Conservation (phyloP, 768 basidiomycete genomes). For the Dentipellis fragilis region DNA sequence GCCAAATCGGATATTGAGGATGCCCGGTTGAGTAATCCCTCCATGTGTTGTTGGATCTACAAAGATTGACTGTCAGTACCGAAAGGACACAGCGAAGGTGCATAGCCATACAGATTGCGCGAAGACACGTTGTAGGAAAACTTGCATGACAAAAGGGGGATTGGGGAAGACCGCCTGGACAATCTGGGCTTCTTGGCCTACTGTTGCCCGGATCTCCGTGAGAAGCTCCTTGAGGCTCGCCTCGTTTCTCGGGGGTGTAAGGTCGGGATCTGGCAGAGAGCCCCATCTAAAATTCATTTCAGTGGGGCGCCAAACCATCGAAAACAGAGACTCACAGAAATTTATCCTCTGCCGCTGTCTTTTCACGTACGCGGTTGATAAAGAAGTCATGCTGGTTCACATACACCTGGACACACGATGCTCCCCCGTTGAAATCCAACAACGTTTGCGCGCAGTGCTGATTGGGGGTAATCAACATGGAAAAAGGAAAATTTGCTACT, state of each 20-base stretch:
- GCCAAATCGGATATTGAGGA: constrained; percentile 75
- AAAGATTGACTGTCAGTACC: neutral
- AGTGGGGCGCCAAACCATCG: neutral
- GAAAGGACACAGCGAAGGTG: neutral
- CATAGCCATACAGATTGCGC: constrained; percentile 75
- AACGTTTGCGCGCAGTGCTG: constrained; percentile 97
- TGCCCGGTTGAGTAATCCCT: constrained; percentile 73
- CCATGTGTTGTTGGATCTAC: constrained; percentile 96
- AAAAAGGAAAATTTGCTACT: neutral
- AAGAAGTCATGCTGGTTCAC: constrained; percentile 99
- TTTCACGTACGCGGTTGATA: constrained; percentile 80
- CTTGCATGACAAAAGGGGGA: constrained; percentile 93
- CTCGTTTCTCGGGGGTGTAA: constrained; percentile 67
- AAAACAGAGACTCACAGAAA: constrained; percentile 32
- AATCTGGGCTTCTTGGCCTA: constrained; percentile 93
- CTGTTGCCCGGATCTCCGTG: constrained; percentile 79
- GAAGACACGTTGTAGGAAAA: constrained; percentile 94
- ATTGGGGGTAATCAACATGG: neutral
- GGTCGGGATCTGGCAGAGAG: constrained; percentile 68
- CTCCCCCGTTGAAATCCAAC: constrained; percentile 94
- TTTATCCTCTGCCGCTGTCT: constrained; percentile 43
- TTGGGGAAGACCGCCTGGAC: constrained; percentile 98
- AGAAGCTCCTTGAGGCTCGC: constrained; percentile 73
- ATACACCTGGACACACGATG: constrained; percentile 95
- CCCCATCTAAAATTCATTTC: constrained; percentile 54